phyloP scores from a whole-genome alignment of 2,329 filamentous ascomycete genomes.

The Cytospora leucostoma region DNA sequence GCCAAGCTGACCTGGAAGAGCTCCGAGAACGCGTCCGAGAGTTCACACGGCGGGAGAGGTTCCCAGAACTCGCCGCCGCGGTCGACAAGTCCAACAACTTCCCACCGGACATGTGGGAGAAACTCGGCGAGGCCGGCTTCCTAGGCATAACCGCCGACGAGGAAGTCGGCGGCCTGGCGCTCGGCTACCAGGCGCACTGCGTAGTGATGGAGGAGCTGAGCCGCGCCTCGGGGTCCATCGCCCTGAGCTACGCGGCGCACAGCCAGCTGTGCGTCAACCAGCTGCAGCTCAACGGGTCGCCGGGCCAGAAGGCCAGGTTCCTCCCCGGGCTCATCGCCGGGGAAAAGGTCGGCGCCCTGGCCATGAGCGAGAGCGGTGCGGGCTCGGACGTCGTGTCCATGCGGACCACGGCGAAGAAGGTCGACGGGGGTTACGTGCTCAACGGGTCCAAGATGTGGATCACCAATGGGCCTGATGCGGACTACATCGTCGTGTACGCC shows the following conservation, averaged over 20 bases:
- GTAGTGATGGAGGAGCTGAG: slow-evolving; percentile 94
- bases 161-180: slow-evolving; percentile 81
- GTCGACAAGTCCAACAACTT: slow-evolving; percentile 91
- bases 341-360: slow-evolving; percentile 79
- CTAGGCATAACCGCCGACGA: slow-evolving; percentile 93
- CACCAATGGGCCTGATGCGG: slow-evolving; percentile 94
- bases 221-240: slow-evolving; percentile 80
- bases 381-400: slow-evolving; percentile 95
- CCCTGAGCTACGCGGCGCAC: slow-evolving; percentile 91
- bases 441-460: slow-evolving; percentile 99
- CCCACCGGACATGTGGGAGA: slow-evolving; percentile 88
- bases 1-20: slow-evolving; percentile 73
- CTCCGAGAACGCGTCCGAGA: slow-evolving; percentile 83
- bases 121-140: slow-evolving; percentile 87
- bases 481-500: slow-evolving; percentile 92
- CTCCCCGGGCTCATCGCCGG: slow-evolving; percentile 81
- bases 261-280: slow-evolving; percentile 97
- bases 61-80: slow-evolving; percentile 75
- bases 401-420: slow-evolving; percentile 79
- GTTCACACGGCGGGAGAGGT: slow-evolving; percentile 84
- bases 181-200: slow-evolving; percentile 97
- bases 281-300: slow-evolving; percentile 81
- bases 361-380: slow-evolving; percentile 91
- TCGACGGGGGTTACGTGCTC: slow-evolving; percentile 82
- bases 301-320: slow-evolving; percentile 77